Percentiles rank a stretch among this genome's conserved stretches.
Evolutionary conservation across 2,329 filamentous ascomycete genomes (phyloP).

Genomic region (Cladosporium phlei): DNA sequence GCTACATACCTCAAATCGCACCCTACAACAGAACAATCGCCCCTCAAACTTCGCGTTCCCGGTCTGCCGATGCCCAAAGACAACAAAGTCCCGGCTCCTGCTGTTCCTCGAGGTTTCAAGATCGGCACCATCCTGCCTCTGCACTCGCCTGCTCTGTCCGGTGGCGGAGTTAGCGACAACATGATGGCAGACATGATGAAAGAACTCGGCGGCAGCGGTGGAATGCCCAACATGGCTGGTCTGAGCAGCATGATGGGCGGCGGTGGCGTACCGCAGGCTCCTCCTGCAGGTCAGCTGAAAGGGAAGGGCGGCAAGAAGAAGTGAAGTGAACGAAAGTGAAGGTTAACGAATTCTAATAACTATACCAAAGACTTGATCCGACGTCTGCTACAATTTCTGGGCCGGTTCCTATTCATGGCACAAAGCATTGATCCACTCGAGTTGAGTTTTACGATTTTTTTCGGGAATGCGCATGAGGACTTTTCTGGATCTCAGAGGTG

Average conservation of each 20-base stretch:
- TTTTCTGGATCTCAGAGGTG: too few relatives aligned
- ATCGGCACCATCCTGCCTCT: conserved; percentile 78
- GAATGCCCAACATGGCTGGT: conserved; percentile 27
- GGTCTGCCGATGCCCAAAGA: conserved; percentile 67
- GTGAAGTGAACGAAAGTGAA: conserved; percentile 19
- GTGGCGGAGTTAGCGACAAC: conserved; percentile 90
- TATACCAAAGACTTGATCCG: too few relatives aligned
- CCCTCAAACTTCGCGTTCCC: conserved; percentile 66
- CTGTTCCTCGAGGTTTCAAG: conserved; percentile 79
- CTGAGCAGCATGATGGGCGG: conserved; percentile 28
- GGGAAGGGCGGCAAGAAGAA: conserved; percentile 32
- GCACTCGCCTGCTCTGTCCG: conserved; percentile 82
- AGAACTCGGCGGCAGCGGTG: conserved; percentile 58
- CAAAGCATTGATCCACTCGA: too few relatives aligned
- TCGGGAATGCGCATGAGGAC: too few relatives aligned
- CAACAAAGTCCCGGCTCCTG: conserved; percentile 52
- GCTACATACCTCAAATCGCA: conserved; percentile 70
- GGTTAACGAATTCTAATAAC: too few relatives aligned
- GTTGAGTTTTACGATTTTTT: too few relatives aligned
- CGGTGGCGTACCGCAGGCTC: conserved; percentile 15
- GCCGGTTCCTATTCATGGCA: too few relatives aligned
- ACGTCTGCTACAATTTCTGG: too few relatives aligned
- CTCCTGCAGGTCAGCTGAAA: conserved; percentile 17
- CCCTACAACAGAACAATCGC: conserved; percentile 68
- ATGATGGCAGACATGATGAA: conserved; percentile 96